Evolutionary conservation across 306 rosid genomes (phyloP), one percentile per base, ranked within the genome.

Genomic region (Elaeagnus macrophylla): DNA sequence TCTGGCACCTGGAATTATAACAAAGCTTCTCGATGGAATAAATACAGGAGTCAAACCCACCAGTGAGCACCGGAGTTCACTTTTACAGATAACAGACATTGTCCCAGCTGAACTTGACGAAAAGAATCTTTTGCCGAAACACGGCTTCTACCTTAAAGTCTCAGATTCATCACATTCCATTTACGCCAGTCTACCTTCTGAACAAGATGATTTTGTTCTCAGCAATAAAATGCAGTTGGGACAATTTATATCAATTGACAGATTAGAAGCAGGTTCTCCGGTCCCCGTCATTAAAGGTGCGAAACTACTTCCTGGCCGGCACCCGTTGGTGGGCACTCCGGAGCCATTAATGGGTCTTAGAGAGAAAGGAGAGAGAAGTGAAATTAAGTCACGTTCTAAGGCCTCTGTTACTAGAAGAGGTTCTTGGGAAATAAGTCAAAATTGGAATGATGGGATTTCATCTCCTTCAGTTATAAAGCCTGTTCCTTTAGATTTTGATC

Each of bases 171-270:
- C 95, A 0, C 96, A 87, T 65, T 93, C 96, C 0, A 73, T 84
- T 46, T 93, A 93, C 41, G 99, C 61, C 18, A 63, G 69, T 35
- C 94, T 93, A 7, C 96, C 99, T 12, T 71, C 95, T 0, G 90
- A 87, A 35, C 94, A 93, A 68, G 80, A 82, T 25, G 95, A 93
- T 55, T 64, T 80, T 35, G 90, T 93, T 48, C 77, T 87, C 51
- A 84, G 89, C 79, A 79, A 93, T 63, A 87, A 82, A 60, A 84
- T 93, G 84, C 96, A 87, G 73, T 69, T 93, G 0, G 99, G 99
- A 0, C 99, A 93, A 55, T 87, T 87, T 79, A 75, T 93, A 17
- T 87, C 84, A 35, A 89, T 93, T 0, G 96, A 87, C 39, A 49
- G 71, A 39, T 71, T 93, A 20, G 99, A 93, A 48, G 88, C 85